These are phyloP conservation scores for Naegleria fowleri DNA, from an alignment of 208 protist genomes.

Conservation along the genomic window DNA sequence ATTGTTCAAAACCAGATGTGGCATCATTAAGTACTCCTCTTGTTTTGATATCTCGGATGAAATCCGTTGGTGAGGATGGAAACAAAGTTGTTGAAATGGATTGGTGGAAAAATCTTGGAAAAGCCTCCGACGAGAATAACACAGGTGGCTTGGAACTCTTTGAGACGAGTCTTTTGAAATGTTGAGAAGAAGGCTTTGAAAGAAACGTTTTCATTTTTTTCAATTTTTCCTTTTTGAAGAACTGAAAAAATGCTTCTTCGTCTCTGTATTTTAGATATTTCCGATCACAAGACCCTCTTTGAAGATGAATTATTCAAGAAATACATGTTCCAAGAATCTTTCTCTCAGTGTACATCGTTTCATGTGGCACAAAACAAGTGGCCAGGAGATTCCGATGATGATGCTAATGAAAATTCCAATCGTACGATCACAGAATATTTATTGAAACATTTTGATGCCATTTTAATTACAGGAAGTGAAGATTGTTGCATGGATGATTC, in stretches of 20 bases:
- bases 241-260: neutral
- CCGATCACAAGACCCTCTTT: neutral
- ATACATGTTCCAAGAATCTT: neutral
- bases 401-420: neutral
- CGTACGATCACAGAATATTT: neutral
- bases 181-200: too few species aligned
- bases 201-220: too few species aligned
- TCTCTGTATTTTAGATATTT: neutral
- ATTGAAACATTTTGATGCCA: neutral
- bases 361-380: neutral
- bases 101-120: too few species aligned
- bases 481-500: conserved; percentile 19
- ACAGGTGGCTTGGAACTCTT: too few species aligned
- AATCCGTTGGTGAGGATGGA: too few species aligned
- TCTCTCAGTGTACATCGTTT: neutral
- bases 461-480: neutral
- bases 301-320: neutral
- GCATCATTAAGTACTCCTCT: neutral
- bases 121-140: too few species aligned
- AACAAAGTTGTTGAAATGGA: too few species aligned
- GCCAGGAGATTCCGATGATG: neutral
- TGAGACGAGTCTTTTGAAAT: too few species aligned
- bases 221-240: too few species aligned
- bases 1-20: neutral
- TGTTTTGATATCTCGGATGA: neutral